Evolutionary conservation across 805 yeast genomes (phyloP), one percentile per base, ranked within the genome.

Genomic region (Millerago galiae): DNA sequence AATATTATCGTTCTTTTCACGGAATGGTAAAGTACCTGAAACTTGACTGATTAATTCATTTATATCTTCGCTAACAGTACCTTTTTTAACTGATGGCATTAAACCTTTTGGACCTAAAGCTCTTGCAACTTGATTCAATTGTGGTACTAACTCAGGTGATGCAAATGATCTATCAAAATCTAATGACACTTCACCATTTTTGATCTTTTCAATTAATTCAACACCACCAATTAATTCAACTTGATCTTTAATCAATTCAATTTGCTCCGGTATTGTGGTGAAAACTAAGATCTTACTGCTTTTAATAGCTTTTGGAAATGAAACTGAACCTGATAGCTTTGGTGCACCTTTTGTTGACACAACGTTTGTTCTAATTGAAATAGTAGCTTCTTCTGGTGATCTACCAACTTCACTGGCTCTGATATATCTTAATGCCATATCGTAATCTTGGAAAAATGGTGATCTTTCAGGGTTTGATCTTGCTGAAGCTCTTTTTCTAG

Each of bases 341-440:
- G 81, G 78, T 17, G 84, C 80, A 51, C 96, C 96, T 57, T 77
- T 79, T 46, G 83, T 91, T 16, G 82, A 77, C 10, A 81, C 73
- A 26, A 89, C 70, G 14, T 76, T 67, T 14, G 86, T 72, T 41
- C 82, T 76, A 42, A 85, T 62, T 14, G 84, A 69, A 33, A 91
- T 69, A 18, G 90, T 81, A 17, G 91, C 79, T 52, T 80, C 79
- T n/a, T 73, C 65, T 5, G 72, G 67, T 3, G 91, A 78, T 56
- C 84, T 78, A 5, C 99, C 98, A 5, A 89, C 95, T 62, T 89
- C 96, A 5, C 89, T 78, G 0, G 98, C 96, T 49, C 96, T 72
- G 43, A 91, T 59, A 56, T 80, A 89, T 53, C 84, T 73, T 61
- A 88, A 62, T 2, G 97, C 96, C 26, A 67, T 62, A 6, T 84